phyloP scores from a whole-genome alignment of 208 protist species.

The Trypanosoma platydactyli region DNA sequence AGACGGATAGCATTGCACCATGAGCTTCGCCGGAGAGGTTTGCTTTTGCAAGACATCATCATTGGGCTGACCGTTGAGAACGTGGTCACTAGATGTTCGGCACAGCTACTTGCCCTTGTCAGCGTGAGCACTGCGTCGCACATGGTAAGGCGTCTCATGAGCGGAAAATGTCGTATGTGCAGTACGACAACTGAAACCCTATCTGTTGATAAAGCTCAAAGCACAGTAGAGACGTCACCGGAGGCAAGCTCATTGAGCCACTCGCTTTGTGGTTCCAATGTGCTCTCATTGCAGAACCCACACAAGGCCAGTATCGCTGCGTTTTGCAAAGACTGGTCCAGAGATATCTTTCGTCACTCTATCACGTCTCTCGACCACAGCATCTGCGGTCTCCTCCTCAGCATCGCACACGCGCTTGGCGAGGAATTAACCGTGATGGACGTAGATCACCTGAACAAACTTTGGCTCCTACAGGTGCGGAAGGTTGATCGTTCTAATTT shows the following conservation, averaged over 20 bases:
- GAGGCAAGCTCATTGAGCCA: slow-evolving; percentile 7
- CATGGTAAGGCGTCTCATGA: slow-evolving; percentile 48
- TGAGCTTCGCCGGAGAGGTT: slow-evolving; percentile 53
- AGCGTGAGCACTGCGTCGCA: slow-evolving; percentile 45
- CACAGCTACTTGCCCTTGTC: slow-evolving; percentile 38
- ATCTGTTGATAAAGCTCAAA: not conserved
- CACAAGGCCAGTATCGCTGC: slow-evolving; percentile 6
- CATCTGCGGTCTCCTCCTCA: slow-evolving; percentile 54
- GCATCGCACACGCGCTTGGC: slow-evolving; percentile 42
- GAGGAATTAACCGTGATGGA: slow-evolving; percentile 53
- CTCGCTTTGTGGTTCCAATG: slow-evolving; percentile 11
- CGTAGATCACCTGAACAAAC: slow-evolving; percentile 62
- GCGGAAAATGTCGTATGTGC: slow-evolving; percentile 32
- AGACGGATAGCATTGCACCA: slow-evolving; percentile 43
- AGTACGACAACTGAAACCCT: slow-evolving; percentile 6
- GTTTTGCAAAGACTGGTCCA: slow-evolving; percentile 53
- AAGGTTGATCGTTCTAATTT: slow-evolving; percentile 26
- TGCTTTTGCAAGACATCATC: slow-evolving; percentile 40
- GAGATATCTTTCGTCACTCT: slow-evolving; percentile 50
- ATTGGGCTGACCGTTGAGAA: slow-evolving; percentile 25
- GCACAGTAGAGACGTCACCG: slow-evolving; percentile 4
- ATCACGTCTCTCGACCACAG: slow-evolving; percentile 56
- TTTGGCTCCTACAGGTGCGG: slow-evolving; percentile 58
- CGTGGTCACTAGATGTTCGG: slow-evolving; percentile 47
- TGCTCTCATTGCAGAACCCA: slow-evolving; percentile 11